Evolutionary conservation across 495 filamentous ascomycete genomes (phyloP), one percentile per base, ranked within the genome.

Genomic region (Penicillium psychrofluorescens): DNA sequence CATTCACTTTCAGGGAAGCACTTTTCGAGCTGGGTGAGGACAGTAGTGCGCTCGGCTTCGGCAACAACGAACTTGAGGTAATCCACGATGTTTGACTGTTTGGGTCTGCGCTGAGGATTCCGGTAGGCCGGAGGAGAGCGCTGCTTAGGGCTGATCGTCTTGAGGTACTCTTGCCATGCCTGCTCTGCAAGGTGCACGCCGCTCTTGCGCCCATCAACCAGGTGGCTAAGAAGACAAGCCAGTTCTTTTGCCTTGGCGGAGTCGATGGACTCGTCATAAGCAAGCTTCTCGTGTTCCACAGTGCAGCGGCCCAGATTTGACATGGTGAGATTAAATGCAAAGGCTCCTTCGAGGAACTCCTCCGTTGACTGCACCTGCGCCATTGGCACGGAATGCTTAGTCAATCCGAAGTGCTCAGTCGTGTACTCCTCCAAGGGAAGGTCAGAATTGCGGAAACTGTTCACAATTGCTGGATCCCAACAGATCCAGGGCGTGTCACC

Each of bases 401-500:
- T 65, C 2, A 94, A 68, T 4, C 81, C 80, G 41, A 79, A 79
- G 29, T 74, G 57, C 11, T 75, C 55, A 1, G 78, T 50, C 0
- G 75, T 56, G 0, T 63, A 73, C n/a, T 67, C 6, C 4, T n/a
- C n/a, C n/a, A 42, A 12, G 0, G 83, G 82, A 16, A 80, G 63
- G 1, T 73, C 64, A 6, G 85, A 81, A 53, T 95, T 95, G 4
- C 56, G 46, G 54, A 96, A 98, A n/a, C 68, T 75, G 5, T 74
- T 53, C 0, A 94, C 88, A 11, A 96, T 79, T 1, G 66, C 66
- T 2, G 72, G 71, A 45, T 96, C 90, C 90, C 89, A 96, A 61
- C 90, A 95, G 11, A 95, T 69, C 90, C 89, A 92, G 0, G 81
- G 86, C 34, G 74, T 83, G 51, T 98, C 92, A 0, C 92, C 92